Percentiles rank a stretch among this genome's conserved stretches.
phyloP scores from a whole-genome alignment of 495 filamentous ascomycete species.

The Acidiella bohemica region DNA sequence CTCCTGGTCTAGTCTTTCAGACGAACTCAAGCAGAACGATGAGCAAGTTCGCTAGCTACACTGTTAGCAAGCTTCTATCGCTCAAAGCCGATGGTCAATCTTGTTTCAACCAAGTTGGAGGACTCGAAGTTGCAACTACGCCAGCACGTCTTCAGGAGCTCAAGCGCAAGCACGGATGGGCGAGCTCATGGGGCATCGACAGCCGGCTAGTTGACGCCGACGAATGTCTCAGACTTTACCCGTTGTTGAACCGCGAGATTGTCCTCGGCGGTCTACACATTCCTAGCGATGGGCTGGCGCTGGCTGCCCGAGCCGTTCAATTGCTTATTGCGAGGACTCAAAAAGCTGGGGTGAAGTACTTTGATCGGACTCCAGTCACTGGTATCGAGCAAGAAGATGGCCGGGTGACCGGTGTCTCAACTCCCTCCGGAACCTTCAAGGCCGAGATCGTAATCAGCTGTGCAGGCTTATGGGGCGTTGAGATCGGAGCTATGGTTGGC shows the following conservation, averaged over 20 bases:
- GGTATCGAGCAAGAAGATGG: conserved; percentile 28
- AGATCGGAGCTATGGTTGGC: conserved; percentile 39
- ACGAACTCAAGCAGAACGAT: conserved; percentile 38
- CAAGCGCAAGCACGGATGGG: conserved; percentile 40
- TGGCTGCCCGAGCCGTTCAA: conserved; percentile 38
- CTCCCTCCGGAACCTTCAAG: conserved; percentile 28
- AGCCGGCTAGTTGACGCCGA: conserved; percentile 31
- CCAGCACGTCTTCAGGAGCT: conserved; percentile 36
- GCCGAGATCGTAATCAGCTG: conserved; percentile 40
- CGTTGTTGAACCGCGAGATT: conserved; percentile 32
- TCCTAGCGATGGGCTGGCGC: conserved; percentile 38
- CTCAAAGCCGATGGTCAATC: conserved; percentile 16
- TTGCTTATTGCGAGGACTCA: conserved; percentile 36
- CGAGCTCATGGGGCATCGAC: conserved; percentile 37
- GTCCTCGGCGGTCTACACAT: conserved; percentile 38
- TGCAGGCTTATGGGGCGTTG: conserved; percentile 43
- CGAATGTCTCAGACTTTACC: conserved; percentile 34
- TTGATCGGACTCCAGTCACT: conserved; percentile 34
- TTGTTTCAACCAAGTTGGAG: conserved; percentile 41
- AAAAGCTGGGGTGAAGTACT: conserved; percentile 36
- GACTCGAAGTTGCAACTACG: conserved; percentile 39
- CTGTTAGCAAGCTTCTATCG: conserved; percentile 35
- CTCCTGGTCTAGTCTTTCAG: conserved; percentile 41
- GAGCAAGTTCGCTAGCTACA: conserved; percentile 37
- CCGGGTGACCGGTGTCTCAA: conserved; percentile 35